A percentile compares a stretch with the other conserved stretches of the same genome.
phyloP scores from a whole-genome alignment of 805 yeast genomes.

The Ogataea pilisensis region DNA sequence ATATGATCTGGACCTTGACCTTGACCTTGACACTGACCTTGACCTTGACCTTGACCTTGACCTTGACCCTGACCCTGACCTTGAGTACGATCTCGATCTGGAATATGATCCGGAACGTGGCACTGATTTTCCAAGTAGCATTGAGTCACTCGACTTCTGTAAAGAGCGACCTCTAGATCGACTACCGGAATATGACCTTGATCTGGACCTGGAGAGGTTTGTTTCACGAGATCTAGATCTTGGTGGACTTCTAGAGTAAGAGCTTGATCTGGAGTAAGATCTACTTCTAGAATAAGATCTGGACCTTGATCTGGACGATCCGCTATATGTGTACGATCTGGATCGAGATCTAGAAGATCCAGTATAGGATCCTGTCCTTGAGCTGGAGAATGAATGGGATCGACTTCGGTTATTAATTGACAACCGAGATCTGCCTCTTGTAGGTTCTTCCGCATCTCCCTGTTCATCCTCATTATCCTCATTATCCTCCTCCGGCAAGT shows the following conservation, averaged over 20 bases:
- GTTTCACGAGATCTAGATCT: slow-evolving; percentile 2
- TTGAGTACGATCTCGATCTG: slow-evolving; percentile 17
- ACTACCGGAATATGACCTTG: slow-evolving; percentile 7
- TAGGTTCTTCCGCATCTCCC: slow-evolving; percentile 4
- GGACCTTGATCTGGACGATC: slow-evolving; percentile 10
- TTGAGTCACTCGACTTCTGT: too few species aligned
- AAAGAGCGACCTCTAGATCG: too few species aligned
- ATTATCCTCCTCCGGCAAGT: slow-evolving; percentile 22
- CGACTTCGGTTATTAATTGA: background rate
- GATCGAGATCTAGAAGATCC: slow-evolving; percentile 8
- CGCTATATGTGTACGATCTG: slow-evolving; percentile 11
- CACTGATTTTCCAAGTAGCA: too few species aligned
- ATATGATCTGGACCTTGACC: slow-evolving; percentile 17
- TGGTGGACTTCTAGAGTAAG: background rate
- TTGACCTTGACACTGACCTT: slow-evolving; percentile 11
- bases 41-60: slow-evolving; percentile 11
- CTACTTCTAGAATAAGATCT: slow-evolving; percentile 7
- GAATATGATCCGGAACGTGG: too few species aligned
- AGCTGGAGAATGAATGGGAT: background rate
- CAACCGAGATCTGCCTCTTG: slow-evolving; percentile 1
- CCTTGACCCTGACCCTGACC: slow-evolving; percentile 13
- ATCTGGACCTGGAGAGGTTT: too few species aligned
- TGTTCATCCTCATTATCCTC: slow-evolving; percentile 10
- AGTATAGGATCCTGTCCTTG: slow-evolving; percentile 3
- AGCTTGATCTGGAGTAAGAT: slow-evolving; percentile 1